phyloP scores from a whole-genome alignment of 768 basidiomycete species.

The Lactifluus echinatus region DNA sequence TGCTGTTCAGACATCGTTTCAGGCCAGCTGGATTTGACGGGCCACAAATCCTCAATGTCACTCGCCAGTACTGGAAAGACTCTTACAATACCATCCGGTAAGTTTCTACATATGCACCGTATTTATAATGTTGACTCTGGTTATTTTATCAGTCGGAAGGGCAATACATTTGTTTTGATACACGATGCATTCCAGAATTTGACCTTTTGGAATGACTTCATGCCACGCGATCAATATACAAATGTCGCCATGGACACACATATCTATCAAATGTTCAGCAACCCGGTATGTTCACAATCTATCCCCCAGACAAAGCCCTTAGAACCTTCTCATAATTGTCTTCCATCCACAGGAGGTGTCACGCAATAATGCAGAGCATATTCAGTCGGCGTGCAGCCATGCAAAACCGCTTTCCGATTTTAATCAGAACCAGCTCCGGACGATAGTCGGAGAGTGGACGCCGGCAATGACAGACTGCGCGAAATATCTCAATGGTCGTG shows the following conservation, averaged over 20 bases:
- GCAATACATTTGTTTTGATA: conserved; percentile 56
- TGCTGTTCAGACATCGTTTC: neutral
- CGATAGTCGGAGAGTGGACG: conserved; percentile 84
- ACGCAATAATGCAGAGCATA: conserved; percentile 46
- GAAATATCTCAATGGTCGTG: conserved; percentile 78
- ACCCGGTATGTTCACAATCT: conserved; percentile 31
- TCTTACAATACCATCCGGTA: conserved; percentile 71
- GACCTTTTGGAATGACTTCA: conserved; percentile 59
- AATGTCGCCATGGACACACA: conserved; percentile 78
- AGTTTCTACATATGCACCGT: neutral
- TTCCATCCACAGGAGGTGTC: conserved; percentile 33
- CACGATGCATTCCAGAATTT: conserved; percentile 77
- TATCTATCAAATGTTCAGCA: conserved; percentile 67
- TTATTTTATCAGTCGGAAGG: conserved; percentile 34
- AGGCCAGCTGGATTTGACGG: conserved; percentile 72
- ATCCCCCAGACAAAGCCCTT: neutral
- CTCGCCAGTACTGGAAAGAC: conserved; percentile 59
- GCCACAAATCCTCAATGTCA: conserved; percentile 38
- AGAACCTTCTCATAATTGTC: neutral
- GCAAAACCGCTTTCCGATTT: conserved; percentile 40
- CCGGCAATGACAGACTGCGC: conserved; percentile 72
- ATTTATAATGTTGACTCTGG: conserved; percentile 34
- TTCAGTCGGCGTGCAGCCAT: conserved; percentile 46
- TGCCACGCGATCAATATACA: conserved; percentile 41
- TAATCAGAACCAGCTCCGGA: conserved; percentile 50